These are phyloP conservation scores for Aureobasidium vineae DNA, from an alignment of 2,329 filamentous ascomycete genomes.

Conservation along the genomic window DNA sequence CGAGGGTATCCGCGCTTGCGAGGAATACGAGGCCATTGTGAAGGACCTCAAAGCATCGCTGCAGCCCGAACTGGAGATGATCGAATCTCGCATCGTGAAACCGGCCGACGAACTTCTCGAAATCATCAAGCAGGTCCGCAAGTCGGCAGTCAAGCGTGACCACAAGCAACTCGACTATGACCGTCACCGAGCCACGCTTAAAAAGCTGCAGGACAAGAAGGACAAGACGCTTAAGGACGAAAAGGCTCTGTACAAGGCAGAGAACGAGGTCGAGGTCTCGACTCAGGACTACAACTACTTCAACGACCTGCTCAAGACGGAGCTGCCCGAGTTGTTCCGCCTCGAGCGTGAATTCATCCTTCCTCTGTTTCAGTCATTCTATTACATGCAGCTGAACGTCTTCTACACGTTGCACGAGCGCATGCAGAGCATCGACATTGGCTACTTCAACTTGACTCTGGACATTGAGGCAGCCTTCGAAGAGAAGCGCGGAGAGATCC, in stretches of 20 bases:
- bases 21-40: constrained; percentile 92
- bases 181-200: constrained; percentile 74
- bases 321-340: constrained; percentile 85
- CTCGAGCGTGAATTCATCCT: constrained; percentile 94
- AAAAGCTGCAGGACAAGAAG: constrained; percentile 97
- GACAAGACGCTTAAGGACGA: constrained; percentile 96
- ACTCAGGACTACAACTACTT: constrained; percentile 98
- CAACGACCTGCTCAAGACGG: constrained; percentile 94
- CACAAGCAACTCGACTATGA: constrained; percentile 98
- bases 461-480: constrained; percentile 91
- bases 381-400: constrained; percentile 99
- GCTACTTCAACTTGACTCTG: constrained; percentile 89
- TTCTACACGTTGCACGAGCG: constrained; percentile 98
- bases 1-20: constrained; percentile 90
- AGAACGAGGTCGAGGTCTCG: constrained; percentile 83
- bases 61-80: constrained; percentile 94
- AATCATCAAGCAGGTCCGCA: constrained; percentile 93
- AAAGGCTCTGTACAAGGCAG: constrained; percentile 93
- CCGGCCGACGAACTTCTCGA: constrained; percentile 91
- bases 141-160: constrained; percentile 82
- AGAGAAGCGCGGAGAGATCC: constrained; percentile 82
- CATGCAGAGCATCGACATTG: constrained; percentile 97
- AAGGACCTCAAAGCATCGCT: constrained; percentile 85
- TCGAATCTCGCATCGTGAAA: constrained; percentile 84
- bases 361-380: constrained; percentile 97